Conservation (phyloP, 345 rosid genomes). For the Salix arbutifolia region DNA sequence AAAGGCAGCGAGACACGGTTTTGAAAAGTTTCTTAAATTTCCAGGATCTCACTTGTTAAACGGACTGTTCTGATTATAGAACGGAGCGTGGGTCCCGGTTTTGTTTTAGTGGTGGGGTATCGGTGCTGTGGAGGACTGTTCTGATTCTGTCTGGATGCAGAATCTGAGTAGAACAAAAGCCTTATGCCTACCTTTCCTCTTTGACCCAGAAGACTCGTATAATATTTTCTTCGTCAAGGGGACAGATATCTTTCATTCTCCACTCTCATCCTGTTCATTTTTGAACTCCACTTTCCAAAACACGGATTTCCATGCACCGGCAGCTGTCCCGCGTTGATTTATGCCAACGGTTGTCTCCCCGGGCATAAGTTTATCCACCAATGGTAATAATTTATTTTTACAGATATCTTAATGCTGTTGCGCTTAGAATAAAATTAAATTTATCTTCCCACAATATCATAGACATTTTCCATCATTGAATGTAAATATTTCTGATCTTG, state of each 20-base stretch:
- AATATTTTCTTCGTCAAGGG: background rate
- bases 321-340: background rate
- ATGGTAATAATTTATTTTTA: no score
- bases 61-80: background rate
- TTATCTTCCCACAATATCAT: background rate
- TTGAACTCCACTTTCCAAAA: background rate
- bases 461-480: background rate
- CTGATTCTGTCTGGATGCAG: background rate
- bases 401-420: background rate
- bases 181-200: background rate
- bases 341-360: background rate
- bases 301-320: background rate
- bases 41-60: slow-evolving; percentile 4
- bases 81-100: background rate
- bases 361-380: no score
- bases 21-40: background rate
- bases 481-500: background rate
- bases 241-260: background rate
- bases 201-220: background rate
- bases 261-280: slow-evolving; percentile 4
- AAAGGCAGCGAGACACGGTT: background rate
- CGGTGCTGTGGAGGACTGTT: background rate
- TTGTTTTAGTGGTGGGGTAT: slow-evolving; percentile 4
- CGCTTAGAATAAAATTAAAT: background rate
- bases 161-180: background rate